Evolutionary conservation across 2,329 filamentous ascomycete genomes (phyloP).

Genomic region (Chrysosporium keratinophilum): DNA sequence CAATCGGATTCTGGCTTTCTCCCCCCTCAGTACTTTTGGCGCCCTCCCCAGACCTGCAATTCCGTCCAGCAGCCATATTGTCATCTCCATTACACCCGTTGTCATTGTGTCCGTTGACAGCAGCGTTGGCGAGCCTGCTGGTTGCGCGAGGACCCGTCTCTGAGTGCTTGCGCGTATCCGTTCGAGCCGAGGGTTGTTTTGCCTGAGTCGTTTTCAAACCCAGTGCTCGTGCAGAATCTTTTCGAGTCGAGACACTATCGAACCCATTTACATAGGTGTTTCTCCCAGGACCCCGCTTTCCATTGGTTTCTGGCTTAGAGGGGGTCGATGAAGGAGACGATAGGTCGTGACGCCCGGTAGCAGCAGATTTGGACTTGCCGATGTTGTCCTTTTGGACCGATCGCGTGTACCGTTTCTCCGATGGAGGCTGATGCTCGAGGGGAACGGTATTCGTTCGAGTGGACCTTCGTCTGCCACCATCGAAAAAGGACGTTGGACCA

Average conservation of each 20-base stretch:
- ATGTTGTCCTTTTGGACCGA: slow-evolving; percentile 29
- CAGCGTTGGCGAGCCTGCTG: neutral
- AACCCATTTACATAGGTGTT: slow-evolving; percentile 25
- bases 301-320: slow-evolving; percentile 25
- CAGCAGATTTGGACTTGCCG: slow-evolving; percentile 23
- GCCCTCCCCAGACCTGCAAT: neutral
- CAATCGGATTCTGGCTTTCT: slow-evolving; percentile 11
- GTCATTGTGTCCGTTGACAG: neutral
- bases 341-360: slow-evolving; percentile 12
- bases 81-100: neutral
- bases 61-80: slow-evolving; percentile 1
- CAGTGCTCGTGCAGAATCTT: slow-evolving; percentile 22
- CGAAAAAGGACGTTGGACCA: slow-evolving; percentile 74
- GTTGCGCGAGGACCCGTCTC: neutral
- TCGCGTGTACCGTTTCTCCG: slow-evolving; percentile 39
- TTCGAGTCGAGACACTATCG: slow-evolving; percentile 13
- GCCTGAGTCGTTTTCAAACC: slow-evolving; percentile 18
- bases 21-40: neutral
- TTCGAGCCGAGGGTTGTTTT: slow-evolving; percentile 7
- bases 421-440: slow-evolving; percentile 38
- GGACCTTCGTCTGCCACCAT: slow-evolving; percentile 52
- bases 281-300: slow-evolving; percentile 23
- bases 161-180: neutral
- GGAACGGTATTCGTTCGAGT: slow-evolving; percentile 45
- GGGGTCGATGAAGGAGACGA: slow-evolving; percentile 10